A percentile compares a stretch with the other conserved stretches of the same genome.
phyloP scores from a whole-genome alignment of 1,284 basidiomycete species.

The Pseudozyma sp. region DNA sequence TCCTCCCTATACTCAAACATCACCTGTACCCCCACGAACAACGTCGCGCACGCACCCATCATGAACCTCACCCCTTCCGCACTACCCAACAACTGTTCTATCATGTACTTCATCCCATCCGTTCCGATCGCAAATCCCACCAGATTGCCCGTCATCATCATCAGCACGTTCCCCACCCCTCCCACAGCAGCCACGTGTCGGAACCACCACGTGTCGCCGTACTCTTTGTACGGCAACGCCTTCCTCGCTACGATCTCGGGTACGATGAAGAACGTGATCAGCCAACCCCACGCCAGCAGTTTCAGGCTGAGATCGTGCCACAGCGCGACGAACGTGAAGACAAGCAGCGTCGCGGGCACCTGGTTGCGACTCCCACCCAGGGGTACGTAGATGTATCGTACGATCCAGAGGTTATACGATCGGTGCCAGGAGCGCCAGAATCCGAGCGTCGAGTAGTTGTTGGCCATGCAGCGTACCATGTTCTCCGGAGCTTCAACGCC shows the following conservation, averaged over 20 bases:
- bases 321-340: conserved; percentile 97
- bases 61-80: conserved; percentile 79
- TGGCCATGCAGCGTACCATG: conserved; percentile 98
- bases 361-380: conserved; percentile 80
- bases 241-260: conserved; percentile 80
- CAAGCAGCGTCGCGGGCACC: conserved; percentile 78
- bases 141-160: conserved; percentile 93
- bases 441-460: conserved; percentile 92
- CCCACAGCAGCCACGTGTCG: conserved; percentile 86
- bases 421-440: conserved; percentile 98
- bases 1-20: conserved; percentile 75
- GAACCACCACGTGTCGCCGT: conserved; percentile 80
- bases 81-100: conserved; percentile 76
- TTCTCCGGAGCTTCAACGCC: conserved; percentile 96
- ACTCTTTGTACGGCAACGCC: conserved; percentile 78
- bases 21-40: conserved; percentile 87
- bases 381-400: conserved; percentile 88
- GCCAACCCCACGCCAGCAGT: conserved; percentile 96
- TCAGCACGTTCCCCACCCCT: conserved; percentile 84
- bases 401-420: conserved; percentile 95
- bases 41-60: conserved; percentile 74
- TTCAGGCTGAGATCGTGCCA: conserved; percentile 95
- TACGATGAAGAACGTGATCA: conserved; percentile 87
- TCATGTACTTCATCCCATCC: conserved; percentile 82
- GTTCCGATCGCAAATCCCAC: conserved; percentile 93